Percentiles rank a stretch among this genome's conserved stretches.
Conservation (phyloP, 805 yeast genomes). For the Hemisphaericaspora nanyangensis region DNA sequence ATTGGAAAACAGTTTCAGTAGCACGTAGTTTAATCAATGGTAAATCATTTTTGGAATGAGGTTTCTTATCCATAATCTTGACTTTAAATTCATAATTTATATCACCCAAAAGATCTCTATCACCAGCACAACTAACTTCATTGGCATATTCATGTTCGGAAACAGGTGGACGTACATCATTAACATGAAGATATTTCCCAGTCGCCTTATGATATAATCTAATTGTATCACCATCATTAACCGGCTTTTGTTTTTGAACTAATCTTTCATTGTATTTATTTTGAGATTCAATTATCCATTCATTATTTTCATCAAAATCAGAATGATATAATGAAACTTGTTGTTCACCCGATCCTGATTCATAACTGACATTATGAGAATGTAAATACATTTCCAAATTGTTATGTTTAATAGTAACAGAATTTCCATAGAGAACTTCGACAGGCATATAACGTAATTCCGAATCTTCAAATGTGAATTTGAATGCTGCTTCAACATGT, state of each 20-base stretch:
- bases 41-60: constrained; percentile 29
- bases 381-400: constrained; percentile 75
- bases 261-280: constrained; percentile 36
- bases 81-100: constrained; percentile 68
- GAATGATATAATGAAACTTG: constrained; percentile 72
- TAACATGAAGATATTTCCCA: constrained; percentile 64
- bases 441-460: constrained; percentile 44
- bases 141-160: constrained; percentile 86
- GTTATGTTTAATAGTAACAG: constrained; percentile 66
- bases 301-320: constrained; percentile 57
- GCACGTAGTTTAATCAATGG: constrained; percentile 44
- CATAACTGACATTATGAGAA: constrained; percentile 64
- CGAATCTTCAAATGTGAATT: constrained; percentile 49
- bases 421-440: constrained; percentile 70
- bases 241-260: constrained; percentile 25
- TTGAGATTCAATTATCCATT: constrained; percentile 62
- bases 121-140: constrained; percentile 76
- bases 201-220: constrained; percentile 70
- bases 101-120: constrained; percentile 58
- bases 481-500: constrained; percentile 64
- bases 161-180: constrained; percentile 77
- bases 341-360: constrained; percentile 67
- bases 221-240: constrained; percentile 54
- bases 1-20: constrained; percentile 64
- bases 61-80: constrained; percentile 36